These are phyloP conservation scores for Asterionellopsis glacialis DNA, from an alignment of 108 stramenopile genomes.

Conservation along the genomic window DNA sequence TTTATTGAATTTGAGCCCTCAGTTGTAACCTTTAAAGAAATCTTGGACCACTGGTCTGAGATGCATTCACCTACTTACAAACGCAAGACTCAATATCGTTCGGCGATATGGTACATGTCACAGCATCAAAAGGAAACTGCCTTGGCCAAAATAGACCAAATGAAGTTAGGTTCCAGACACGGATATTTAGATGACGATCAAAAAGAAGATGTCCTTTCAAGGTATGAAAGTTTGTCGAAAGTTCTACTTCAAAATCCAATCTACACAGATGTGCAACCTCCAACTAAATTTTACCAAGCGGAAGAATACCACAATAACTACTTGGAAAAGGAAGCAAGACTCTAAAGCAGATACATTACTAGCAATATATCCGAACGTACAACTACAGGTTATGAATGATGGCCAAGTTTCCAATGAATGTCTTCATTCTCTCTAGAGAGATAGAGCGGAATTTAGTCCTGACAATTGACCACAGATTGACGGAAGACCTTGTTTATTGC, in stretches of 20 bases:
- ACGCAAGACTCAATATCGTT: conserved; percentile 50
- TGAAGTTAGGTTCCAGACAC: conserved; percentile 16
- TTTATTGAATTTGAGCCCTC: conserved; percentile 51
- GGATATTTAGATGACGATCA: too few relatives aligned
- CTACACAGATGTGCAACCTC: conserved; percentile 51
- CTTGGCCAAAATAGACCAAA: conserved; percentile 21
- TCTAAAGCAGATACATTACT: too few relatives aligned
- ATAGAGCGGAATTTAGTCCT: too few relatives aligned
- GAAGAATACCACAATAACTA: conserved; percentile 70
- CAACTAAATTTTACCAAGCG: conserved; percentile 44
- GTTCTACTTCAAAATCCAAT: background rate
- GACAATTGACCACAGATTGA: too few relatives aligned
- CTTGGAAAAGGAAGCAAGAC: conserved; percentile 8
- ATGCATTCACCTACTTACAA: conserved; percentile 31
- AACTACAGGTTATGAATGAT: too few relatives aligned
- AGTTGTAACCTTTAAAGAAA: conserved; percentile 39
- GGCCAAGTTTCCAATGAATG: too few relatives aligned
- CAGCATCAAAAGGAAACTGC: conserved; percentile 39
- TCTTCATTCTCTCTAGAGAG: too few relatives aligned
- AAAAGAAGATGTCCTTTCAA: too few relatives aligned
- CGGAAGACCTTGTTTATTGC: too few relatives aligned
- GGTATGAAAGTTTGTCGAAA: conserved; percentile 10
- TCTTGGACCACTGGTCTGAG: conserved; percentile 47
- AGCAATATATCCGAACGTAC: too few relatives aligned
- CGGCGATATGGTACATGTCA: conserved; percentile 44